Evolutionary conservation across 2,329 filamentous ascomycete species (phyloP).

Genomic region (Zalaria sp.): DNA sequence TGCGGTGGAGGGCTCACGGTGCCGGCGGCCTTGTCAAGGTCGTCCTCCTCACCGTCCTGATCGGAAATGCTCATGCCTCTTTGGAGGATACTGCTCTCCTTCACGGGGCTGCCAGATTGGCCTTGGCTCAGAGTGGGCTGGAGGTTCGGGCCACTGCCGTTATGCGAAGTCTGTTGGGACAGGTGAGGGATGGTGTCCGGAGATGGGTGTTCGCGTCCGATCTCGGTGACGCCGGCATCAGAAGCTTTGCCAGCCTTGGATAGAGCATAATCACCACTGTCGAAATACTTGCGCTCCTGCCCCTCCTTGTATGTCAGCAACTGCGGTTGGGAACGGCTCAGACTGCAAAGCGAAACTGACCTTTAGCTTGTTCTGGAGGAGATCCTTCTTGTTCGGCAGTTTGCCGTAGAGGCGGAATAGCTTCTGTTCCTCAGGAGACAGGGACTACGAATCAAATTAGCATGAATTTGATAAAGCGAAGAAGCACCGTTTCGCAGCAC

Average conservation of each 20-base stretch:
- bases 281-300: slow-evolving; percentile 91
- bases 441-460: slow-evolving; percentile 43
- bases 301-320: slow-evolving; percentile 2
- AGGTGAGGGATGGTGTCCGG: slow-evolving; percentile 25
- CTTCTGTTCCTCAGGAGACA: slow-evolving; percentile 88
- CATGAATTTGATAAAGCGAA: too few relatives aligned
- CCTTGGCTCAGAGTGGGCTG: slow-evolving; percentile 32
- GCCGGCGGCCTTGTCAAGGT: slow-evolving; percentile 6
- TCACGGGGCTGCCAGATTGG: slow-evolving; percentile 66
- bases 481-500: too few relatives aligned
- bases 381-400: slow-evolving; percentile 87
- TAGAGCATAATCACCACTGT: slow-evolving; percentile 87
- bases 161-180: slow-evolving; percentile 14
- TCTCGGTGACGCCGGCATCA: slow-evolving; percentile 80
- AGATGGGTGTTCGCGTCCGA: slow-evolving; percentile 84
- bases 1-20: slow-evolving; percentile 7
- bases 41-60: slow-evolving; percentile 22
- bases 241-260: slow-evolving; percentile 94
- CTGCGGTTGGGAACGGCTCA: neutral
- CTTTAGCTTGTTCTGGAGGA: slow-evolving; percentile 96
- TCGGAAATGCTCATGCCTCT: slow-evolving; percentile 63
- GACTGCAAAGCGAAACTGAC: slow-evolving; percentile 20
- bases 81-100: slow-evolving; percentile 79
- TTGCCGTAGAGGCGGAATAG: slow-evolving; percentile 97
- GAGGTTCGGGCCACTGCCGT: slow-evolving; percentile 10